These are phyloP conservation scores for Torulaspora globosa DNA, from an alignment of 1,139 yeast genomes.

Conservation along the genomic window DNA sequence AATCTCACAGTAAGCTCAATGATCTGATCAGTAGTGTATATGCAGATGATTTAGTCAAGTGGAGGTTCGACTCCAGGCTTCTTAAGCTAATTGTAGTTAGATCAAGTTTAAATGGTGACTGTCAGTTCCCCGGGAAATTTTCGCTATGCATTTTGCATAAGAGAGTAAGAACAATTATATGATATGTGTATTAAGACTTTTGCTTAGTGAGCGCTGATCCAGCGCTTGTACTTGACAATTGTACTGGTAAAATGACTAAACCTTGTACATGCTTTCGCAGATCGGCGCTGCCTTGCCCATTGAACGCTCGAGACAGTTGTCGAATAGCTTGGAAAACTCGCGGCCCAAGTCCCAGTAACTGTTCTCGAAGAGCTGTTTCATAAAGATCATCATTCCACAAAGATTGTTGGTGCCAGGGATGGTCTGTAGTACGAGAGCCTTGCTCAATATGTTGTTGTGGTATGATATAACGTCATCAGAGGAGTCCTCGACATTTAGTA, in stretches of 20 bases:
- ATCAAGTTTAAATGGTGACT: neutral
- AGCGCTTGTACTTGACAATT: neutral
- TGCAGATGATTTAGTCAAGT: neutral
- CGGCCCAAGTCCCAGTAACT: slow-evolving; percentile 60
- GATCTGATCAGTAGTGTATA: neutral
- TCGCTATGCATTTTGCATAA: neutral
- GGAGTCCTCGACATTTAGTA: slow-evolving; percentile 16
- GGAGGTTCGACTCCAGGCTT: neutral
- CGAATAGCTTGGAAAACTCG: slow-evolving; percentile 54
- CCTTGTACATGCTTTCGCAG: slow-evolving; percentile 50
- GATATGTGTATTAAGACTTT: neutral
- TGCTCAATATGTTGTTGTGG: slow-evolving; percentile 38
- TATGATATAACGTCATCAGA: slow-evolving; percentile 33
- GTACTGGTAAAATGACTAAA: slow-evolving; percentile 1
- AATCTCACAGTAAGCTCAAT: neutral
- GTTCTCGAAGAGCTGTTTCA: slow-evolving; percentile 44
- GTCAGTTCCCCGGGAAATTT: neutral
- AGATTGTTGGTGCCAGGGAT: slow-evolving; percentile 44
- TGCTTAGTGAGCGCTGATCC: slow-evolving; percentile 1
- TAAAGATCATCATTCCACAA: slow-evolving; percentile 52
- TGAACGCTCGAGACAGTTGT: slow-evolving; percentile 56
- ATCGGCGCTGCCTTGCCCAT: slow-evolving; percentile 49
- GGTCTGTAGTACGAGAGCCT: slow-evolving; percentile 30
- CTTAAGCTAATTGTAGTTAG: neutral
- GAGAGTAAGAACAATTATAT: neutral